Evolutionary conservation across 768 basidiomycete genomes (phyloP), one percentile per base, ranked within the genome.

Genomic region (Sarcodon sp.): DNA sequence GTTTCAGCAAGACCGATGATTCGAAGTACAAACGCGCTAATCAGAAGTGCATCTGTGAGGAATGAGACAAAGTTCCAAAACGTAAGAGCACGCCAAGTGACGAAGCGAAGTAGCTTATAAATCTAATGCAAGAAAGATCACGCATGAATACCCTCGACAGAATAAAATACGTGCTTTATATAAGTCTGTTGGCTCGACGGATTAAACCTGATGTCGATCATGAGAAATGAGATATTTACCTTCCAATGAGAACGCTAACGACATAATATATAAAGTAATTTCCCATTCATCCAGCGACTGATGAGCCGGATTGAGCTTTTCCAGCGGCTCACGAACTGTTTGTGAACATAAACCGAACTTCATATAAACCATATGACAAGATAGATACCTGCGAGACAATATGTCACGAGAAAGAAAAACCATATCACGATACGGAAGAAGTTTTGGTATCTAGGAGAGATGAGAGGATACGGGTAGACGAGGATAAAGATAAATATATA

Each of bases 211-310:
- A 18, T 46, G 8, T 13, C 27, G 34, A 13, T 12, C 43, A 31
- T 27, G 47, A 32, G 45, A 16, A 47, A 53, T 16, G n/a, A 46
- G 41, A 44, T 11, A 58, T 67, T 51, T 55, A 84, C 90, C 85
- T 77, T 96, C 91, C 41, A 87, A 57, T 13, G 77, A 68, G 52
- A 91, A 92, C 0, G 91, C 71, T 9, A 89, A 57, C 1, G 79
- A 75, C 77, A 96, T 73, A 35, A 79, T 56, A 59, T 97, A 97
- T 27, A 97, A 68, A 8, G 80, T 57, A 46, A 79, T 64, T 64
- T 97, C 93, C 82, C 85, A 96, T 41, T 58, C 65, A 58, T 94
- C 91, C 18, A 91, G 68, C n/a, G 64, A 63, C 46, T 57, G 55
- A 35, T 69, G 70, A 8, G 66, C 59, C 10, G 79, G 72, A 53